These are phyloP conservation scores for Backusella sp. DNA, from an alignment of 192 early-diverging fungal genomes.

Conservation along the genomic window DNA sequence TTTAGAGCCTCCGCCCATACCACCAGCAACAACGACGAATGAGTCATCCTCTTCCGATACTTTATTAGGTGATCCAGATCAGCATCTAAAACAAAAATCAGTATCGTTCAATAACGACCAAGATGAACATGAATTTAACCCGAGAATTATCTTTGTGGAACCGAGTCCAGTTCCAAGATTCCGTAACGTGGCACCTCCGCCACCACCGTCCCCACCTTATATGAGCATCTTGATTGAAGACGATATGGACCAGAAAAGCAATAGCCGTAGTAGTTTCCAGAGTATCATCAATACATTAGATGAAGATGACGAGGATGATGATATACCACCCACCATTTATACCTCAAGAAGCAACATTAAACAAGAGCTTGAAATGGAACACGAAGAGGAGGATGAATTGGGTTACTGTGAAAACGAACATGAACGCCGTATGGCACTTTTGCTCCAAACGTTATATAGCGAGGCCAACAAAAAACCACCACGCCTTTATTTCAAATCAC, in stretches of 20 bases:
- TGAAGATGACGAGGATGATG: conserved; percentile 4
- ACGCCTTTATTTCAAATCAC: conserved; percentile 14
- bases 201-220: conserved; percentile 22
- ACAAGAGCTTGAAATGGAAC: background rate
- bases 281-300: background rate
- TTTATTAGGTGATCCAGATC: background rate
- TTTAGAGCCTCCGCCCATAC: background rate
- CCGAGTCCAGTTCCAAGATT: conserved; percentile 33
- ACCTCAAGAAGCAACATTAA: background rate
- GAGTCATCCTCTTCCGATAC: background rate
- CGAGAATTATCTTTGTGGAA: conserved; percentile 28
- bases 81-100: background rate
- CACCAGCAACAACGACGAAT: background rate
- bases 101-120: conserved; percentile 1
- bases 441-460: background rate
- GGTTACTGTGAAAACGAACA: background rate
- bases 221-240: background rate
- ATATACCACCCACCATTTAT: background rate
- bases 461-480: background rate
- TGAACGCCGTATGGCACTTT: background rate
- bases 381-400: background rate
- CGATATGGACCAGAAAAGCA: too few species aligned
- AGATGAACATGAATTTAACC: background rate
- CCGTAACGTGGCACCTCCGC: conserved; percentile 18
- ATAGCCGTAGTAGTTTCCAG: background rate